A percentile compares a stretch with the other conserved stretches of the same genome.
Evolutionary conservation across 345 rosid genomes (phyloP).

Genomic region (Excoecaria cochinchinensis): DNA sequence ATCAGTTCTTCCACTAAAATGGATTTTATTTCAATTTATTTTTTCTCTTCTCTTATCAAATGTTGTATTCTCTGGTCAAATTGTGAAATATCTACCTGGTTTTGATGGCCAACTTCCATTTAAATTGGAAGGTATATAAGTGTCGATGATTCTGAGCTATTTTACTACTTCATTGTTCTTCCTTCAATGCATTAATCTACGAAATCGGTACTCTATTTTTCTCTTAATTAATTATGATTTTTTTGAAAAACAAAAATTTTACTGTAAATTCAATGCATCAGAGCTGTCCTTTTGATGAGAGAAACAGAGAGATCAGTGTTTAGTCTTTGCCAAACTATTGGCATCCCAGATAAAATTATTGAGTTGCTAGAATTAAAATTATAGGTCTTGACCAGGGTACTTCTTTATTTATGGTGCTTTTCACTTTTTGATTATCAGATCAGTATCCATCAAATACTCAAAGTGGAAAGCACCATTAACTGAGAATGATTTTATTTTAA

Average conservation of each 20-base stretch:
- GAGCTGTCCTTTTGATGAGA: neutral
- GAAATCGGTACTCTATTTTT: conserved; percentile 47
- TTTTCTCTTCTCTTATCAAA: neutral
- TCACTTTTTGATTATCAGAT: no score
- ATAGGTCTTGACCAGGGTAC: no score
- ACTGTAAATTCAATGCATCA: no score
- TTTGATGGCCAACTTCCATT: conserved; percentile 66
- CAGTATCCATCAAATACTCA: no score
- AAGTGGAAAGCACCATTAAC: no score
- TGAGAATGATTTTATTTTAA: no score
- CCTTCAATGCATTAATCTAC: conserved; percentile 38
- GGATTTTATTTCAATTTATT: neutral
- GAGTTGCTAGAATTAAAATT: no score
- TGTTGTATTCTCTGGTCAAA: conserved; percentile 8
- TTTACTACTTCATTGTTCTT: conserved; percentile 67
- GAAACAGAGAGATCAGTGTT: neutral
- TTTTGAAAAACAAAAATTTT: no score
- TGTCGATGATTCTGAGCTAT: conserved; percentile 52
- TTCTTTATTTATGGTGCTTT: no score
- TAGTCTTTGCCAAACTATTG: no score
- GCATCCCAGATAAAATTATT: no score
- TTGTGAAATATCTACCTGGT: conserved; percentile 58
- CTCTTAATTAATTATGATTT: neutral
- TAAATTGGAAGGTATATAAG: conserved; percentile 62
- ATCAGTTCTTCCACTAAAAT: neutral